phyloP scores from a whole-genome alignment of 352 stramenopile genomes.

The Elongisporangium anandrum region DNA sequence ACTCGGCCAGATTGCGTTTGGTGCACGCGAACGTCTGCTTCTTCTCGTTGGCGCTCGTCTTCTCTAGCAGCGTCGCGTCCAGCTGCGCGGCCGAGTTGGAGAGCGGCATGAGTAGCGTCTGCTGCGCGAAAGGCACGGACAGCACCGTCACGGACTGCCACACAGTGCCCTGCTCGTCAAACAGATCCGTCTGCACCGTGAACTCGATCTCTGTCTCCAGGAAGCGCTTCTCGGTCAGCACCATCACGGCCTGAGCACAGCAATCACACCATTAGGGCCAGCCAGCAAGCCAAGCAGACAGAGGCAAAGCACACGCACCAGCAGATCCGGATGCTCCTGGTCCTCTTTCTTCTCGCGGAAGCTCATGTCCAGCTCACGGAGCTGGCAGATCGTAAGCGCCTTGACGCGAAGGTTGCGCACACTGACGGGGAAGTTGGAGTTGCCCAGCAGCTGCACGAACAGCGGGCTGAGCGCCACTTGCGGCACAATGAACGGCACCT shows the following conservation, averaged over 20 bases:
- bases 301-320: conserved; percentile 11
- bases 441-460: conserved; percentile 73
- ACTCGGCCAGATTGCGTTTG: conserved; percentile 43
- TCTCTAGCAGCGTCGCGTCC: conserved; percentile 23
- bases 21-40: conserved; percentile 35
- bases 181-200: conserved; percentile 66
- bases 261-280: too few species aligned
- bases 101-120: conserved; percentile 49
- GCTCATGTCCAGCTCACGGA: conserved; percentile 68
- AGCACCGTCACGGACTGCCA: conserved; percentile 74
- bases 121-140: conserved; percentile 56
- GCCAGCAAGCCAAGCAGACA: conserved; percentile 28
- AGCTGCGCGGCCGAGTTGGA: conserved; percentile 31
- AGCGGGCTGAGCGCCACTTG: conserved; percentile 59
- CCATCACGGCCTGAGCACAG: conserved; percentile 58
- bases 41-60: conserved; percentile 12
- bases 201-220: conserved; percentile 70
- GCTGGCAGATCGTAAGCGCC: conserved; percentile 69
- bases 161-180: conserved; percentile 64
- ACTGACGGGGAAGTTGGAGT: conserved; percentile 74
- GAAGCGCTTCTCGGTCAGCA: conserved; percentile 70
- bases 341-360: conserved; percentile 35
- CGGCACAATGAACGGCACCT: conserved; percentile 73
- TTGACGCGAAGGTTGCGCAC: conserved; percentile 51
- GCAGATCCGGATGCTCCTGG: conserved; percentile 11